Evolutionary conservation across 345 rosid species (phyloP), one percentile per base, ranked within the genome.

Genomic region (Acer yangbiense): DNA sequence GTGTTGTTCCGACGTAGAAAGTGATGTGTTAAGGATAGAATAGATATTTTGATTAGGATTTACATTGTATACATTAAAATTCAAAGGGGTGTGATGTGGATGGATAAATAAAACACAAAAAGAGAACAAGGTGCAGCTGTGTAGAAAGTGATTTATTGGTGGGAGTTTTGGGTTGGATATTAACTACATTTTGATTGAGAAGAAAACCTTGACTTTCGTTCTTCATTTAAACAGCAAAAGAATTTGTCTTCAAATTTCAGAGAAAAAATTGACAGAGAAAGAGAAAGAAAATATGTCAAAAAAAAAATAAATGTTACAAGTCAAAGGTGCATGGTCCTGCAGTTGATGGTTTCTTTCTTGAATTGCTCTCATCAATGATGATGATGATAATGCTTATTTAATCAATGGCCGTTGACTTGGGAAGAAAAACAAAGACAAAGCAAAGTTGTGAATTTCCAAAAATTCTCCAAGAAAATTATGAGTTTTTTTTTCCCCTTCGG

Each of bases 251-350:
- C 35, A 46, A 16, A 17, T 11, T 65, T 6, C 17, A 6, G 48
- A 21, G 3, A 62, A 17, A 62, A 17, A 69, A 29, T 55, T 41
- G 41, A 55, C 3, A 32, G 17, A 68, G 25, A 39, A 12, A 2
- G 10, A 48, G 58, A 69, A 44, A 64, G 55, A 27, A 13, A 41
- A 23, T 21, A 41, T 64, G 76, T n/a, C 10, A 52, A 65, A 29
- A 25, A 29, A 25, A 68, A 23, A 52, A 12, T 58, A 76, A 41
- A 13, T 63, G 61, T 65, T 9, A 10, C 10, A 62, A 77, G 78
- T 81, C 84, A 81, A 81, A 68, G 66, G 12, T 52, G 14, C 54
- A 68, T 50, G 83, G 70, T 65, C 83, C 77, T 21, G 17, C 23
- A 60, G 25, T 60, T 60, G 64, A 60, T 60, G 64, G 5, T 72